Evolutionary conservation across 2,329 filamentous ascomycete species (phyloP).

Genomic region (Cercospora citrullina): DNA sequence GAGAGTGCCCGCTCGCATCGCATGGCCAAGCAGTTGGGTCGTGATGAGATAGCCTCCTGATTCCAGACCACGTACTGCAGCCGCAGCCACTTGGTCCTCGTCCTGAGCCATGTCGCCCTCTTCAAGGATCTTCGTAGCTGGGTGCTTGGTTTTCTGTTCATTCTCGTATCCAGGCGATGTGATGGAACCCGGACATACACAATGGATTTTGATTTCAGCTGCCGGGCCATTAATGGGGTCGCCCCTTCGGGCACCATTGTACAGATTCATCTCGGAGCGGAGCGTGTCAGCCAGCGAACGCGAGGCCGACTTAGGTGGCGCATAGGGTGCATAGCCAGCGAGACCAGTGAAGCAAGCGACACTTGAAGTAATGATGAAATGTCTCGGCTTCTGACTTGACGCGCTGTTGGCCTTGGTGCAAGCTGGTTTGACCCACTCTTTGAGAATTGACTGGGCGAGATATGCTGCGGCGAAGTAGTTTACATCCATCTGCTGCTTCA

Average conservation of each 20-base stretch:
- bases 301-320: slow-evolving; percentile 81
- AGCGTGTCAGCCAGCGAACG: slow-evolving; percentile 80
- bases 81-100: slow-evolving; percentile 72
- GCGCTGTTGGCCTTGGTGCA: slow-evolving; percentile 36
- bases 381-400: slow-evolving; percentile 54
- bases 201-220: slow-evolving; percentile 73
- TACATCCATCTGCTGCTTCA: slow-evolving; percentile 82
- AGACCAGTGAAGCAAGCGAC: slow-evolving; percentile 73
- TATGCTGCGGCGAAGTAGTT: slow-evolving; percentile 88
- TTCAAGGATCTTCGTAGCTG: slow-evolving; percentile 75
- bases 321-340: slow-evolving; percentile 80
- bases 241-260: slow-evolving; percentile 63
- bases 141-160: slow-evolving; percentile 78
- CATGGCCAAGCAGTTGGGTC: slow-evolving; percentile 67
- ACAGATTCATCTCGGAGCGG: slow-evolving; percentile 79
- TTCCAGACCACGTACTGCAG: slow-evolving; percentile 72
- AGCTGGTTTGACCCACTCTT: slow-evolving; percentile 64
- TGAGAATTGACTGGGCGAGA: slow-evolving; percentile 77
- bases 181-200: slow-evolving; percentile 84
- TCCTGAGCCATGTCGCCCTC: slow-evolving; percentile 77
- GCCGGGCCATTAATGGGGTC: slow-evolving; percentile 48
- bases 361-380: slow-evolving; percentile 86
- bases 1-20: slow-evolving; percentile 65
- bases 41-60: slow-evolving; percentile 77
- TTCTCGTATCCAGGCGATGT: slow-evolving; percentile 69